phyloP scores from a whole-genome alignment of 768 basidiomycete species.

The Lactarius trivialis region DNA sequence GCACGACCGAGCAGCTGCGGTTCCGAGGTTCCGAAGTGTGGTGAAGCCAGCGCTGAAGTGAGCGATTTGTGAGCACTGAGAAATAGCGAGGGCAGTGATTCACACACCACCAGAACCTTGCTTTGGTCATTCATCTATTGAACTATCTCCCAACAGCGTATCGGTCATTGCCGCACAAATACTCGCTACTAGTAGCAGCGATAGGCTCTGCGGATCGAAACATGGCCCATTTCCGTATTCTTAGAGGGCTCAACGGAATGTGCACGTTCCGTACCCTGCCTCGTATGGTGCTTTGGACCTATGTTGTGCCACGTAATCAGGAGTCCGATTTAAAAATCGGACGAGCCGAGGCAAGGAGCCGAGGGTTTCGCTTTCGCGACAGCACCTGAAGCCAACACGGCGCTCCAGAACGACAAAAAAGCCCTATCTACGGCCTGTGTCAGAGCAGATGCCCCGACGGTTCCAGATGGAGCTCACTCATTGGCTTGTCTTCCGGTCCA shows the following conservation, averaged over 20 bases:
- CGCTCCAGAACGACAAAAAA: constrained; percentile 84
- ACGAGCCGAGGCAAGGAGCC: too few species aligned
- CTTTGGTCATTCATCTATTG: too few species aligned
- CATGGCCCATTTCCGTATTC: constrained; percentile 95
- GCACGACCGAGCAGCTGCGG: too few species aligned
- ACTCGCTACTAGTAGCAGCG: constrained; percentile 76
- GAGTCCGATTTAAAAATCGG: constrained; percentile 2
- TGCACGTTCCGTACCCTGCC: constrained; percentile 46
- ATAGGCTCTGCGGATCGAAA: constrained; percentile 83
- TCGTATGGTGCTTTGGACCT: constrained; percentile 79
- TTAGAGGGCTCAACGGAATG: constrained; percentile 72
- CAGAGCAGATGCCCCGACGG: not conserved
- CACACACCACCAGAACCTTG: too few species aligned
- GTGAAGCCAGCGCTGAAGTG: too few species aligned
- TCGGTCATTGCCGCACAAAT: not conserved
- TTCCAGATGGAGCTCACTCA: constrained; percentile 36
- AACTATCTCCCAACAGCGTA: constrained; percentile 1
- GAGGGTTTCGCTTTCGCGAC: constrained; percentile 69
- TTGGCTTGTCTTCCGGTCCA: constrained; percentile 65
- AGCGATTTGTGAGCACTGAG: too few species aligned
- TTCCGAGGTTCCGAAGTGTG: too few species aligned
- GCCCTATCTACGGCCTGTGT: constrained; percentile 50
- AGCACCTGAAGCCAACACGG: constrained; percentile 65
- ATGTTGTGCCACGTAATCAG: constrained; percentile 48
- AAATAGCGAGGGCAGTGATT: too few species aligned